Percentiles rank a stretch among this genome's conserved stretches.
Evolutionary conservation across 441 rosid species (phyloP).

Genomic region (Geranium incanum): DNA sequence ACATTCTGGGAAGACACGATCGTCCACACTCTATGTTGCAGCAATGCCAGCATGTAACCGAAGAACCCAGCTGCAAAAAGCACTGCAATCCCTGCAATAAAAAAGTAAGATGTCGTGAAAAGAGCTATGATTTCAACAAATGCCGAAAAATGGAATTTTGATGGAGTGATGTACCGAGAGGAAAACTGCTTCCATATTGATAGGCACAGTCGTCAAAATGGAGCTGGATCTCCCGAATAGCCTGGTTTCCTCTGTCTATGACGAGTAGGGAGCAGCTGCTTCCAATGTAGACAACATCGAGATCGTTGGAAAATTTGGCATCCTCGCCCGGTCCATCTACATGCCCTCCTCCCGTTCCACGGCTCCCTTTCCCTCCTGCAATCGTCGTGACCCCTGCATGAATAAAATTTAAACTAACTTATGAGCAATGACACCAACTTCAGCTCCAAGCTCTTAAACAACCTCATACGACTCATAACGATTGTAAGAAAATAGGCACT

Average conservation of each 20-base stretch:
- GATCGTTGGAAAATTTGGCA: slow-evolving; percentile 77
- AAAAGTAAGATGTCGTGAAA: not conserved
- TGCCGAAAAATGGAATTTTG: not conserved
- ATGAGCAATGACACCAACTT: not conserved
- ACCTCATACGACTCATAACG: not conserved
- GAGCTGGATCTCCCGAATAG: slow-evolving; percentile 79
- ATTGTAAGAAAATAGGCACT: not conserved
- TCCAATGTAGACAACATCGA: slow-evolving; percentile 58
- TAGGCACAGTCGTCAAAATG: slow-evolving; percentile 61
- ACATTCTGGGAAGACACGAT: slow-evolving; percentile 61
- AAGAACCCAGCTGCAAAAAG: slow-evolving; percentile 64
- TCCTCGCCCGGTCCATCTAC: slow-evolving; percentile 90
- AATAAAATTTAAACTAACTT: not conserved
- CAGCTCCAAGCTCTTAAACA: not conserved
- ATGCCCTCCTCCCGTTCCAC: slow-evolving; percentile 49
- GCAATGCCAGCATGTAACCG: slow-evolving; percentile 42
- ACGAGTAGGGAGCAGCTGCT: slow-evolving; percentile 76
- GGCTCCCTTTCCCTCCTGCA: slow-evolving; percentile 71
- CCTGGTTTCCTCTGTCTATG: slow-evolving; percentile 77
- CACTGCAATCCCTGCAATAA: slow-evolving; percentile 38
- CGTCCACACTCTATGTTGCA: slow-evolving; percentile 45
- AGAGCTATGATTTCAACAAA: not conserved
- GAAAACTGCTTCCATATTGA: slow-evolving; percentile 26
- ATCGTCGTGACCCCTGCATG: slow-evolving; percentile 78
- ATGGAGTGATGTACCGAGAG: slow-evolving; percentile 22